Conservation (phyloP, 1,284 basidiomycete species). For the Heterobasidion irregulare region DNA sequence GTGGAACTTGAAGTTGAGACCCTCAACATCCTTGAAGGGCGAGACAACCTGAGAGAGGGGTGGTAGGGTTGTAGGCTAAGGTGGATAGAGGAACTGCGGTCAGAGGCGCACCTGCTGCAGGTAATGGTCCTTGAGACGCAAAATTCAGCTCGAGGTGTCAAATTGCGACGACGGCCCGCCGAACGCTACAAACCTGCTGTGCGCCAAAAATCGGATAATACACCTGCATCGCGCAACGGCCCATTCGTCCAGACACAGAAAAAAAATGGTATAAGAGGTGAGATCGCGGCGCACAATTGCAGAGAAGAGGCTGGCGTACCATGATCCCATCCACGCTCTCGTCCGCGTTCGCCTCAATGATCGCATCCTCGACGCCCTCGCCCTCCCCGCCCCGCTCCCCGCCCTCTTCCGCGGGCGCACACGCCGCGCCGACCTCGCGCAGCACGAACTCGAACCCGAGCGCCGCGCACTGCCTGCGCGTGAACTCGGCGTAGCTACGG, state of each 20-base stretch:
- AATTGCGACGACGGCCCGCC: neutral
- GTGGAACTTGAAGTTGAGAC: slow-evolving; percentile 91
- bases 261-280: neutral
- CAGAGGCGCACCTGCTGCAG: slow-evolving; percentile 68
- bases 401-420: slow-evolving; percentile 18
- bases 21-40: slow-evolving; percentile 96
- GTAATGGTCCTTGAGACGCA: slow-evolving; percentile 76
- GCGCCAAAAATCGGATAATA: slow-evolving; percentile 91
- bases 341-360: slow-evolving; percentile 92
- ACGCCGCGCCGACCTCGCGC: slow-evolving; percentile 62
- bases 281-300: too few species aligned
- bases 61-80: neutral
- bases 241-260: neutral
- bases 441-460: slow-evolving; percentile 86
- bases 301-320: slow-evolving; percentile 39
- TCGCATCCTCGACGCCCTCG: slow-evolving; percentile 87
- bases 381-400: slow-evolving; percentile 35
- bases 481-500: slow-evolving; percentile 90
- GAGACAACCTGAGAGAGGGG: slow-evolving; percentile 66
- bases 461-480: slow-evolving; percentile 83
- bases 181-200: slow-evolving; percentile 54
- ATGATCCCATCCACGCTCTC: slow-evolving; percentile 88
- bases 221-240: slow-evolving; percentile 40
- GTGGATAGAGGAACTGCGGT: too few species aligned
- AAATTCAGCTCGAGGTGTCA: neutral